A percentile compares a stretch with the other conserved stretches of the same genome.
These are phyloP conservation scores for Borovskyia barvae DNA, from an alignment of 208 protist species.

Conservation along the genomic window DNA sequence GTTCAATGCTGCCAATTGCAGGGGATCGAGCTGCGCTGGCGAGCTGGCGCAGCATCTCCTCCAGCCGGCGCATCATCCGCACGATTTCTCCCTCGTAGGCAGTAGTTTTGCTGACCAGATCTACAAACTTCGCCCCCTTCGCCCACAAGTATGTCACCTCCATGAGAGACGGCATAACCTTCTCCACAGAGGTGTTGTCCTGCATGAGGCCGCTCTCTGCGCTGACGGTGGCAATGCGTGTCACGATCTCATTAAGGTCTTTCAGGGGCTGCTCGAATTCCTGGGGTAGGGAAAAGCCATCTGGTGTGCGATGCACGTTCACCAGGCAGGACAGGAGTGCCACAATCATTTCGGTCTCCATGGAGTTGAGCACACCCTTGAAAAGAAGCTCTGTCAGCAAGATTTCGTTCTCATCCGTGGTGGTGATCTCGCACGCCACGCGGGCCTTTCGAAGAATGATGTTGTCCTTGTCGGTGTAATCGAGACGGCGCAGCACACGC, in stretches of 20 bases:
- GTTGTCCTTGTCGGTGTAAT: slow-evolving; percentile 97
- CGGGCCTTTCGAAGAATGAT: slow-evolving; percentile 97
- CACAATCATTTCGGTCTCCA: slow-evolving; percentile 94
- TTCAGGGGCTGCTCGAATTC: slow-evolving; percentile 89
- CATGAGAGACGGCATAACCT: slow-evolving; percentile 96
- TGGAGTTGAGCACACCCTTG: slow-evolving; percentile 97
- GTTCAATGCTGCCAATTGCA: slow-evolving; percentile 97
- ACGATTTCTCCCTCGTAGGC: slow-evolving; percentile 99
- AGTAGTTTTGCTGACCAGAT: slow-evolving; percentile 96
- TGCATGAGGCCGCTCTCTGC: slow-evolving; percentile 91
- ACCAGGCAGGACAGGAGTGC: slow-evolving; percentile 95
- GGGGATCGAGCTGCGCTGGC: slow-evolving; percentile 95
- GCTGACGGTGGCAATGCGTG: slow-evolving; percentile 92
- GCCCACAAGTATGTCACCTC: slow-evolving; percentile 96
- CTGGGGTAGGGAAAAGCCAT: slow-evolving; percentile 83
- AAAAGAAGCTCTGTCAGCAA: slow-evolving; percentile 99
- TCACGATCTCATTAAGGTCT: slow-evolving; percentile 89
- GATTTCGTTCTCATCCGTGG: slow-evolving; percentile 97
- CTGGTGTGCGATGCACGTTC: slow-evolving; percentile 94
- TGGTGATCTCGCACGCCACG: slow-evolving; percentile 98
- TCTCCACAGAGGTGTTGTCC: slow-evolving; percentile 92
- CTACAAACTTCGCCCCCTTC: slow-evolving; percentile 96
- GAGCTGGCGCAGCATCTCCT: slow-evolving; percentile 98
- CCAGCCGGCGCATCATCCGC: slow-evolving; percentile 96
- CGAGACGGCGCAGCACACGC: slow-evolving; percentile 95